Base-by-base conservation (phyloP, 768 basidiomycete genomes). In the Auricularia sp. region DNA sequence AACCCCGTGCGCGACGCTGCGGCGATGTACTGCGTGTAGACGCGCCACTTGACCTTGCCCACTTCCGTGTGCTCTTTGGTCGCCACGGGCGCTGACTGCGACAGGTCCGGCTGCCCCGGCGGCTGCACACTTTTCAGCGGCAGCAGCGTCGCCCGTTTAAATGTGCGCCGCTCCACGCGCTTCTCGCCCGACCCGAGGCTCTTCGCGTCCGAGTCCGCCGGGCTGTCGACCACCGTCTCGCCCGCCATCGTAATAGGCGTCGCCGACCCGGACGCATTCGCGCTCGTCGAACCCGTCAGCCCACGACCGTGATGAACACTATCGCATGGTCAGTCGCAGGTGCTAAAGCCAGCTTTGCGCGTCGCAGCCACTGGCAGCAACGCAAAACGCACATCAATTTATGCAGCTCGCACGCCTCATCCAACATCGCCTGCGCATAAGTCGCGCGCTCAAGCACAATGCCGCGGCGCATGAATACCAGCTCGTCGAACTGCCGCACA, bases 1-100 rank as follows among this genome's bases (percentile, higher is more conserved):
- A 91, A 93, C 1, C 91, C 93, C 1, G 77, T 68, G 67, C 80
- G 85, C 1, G 91, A 93, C 7, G 91, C 90, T 0, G 93, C 90
- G 64, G 83, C 76, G 68, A 96, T 81, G 71, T 97, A 97, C 64
- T 85, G 77, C 61, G 75, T 71, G 72, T 97, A 97, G 1, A 97
- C 91, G 5, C 81, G 76, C 14, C 72, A 69, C 74, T 93, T 93
- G 64, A 96, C 93, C 33, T 81, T 82, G 3, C 93, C 93, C 71
- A 87, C 86, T 69, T 93, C 91, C 62, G 78, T 80, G 72, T 91
- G 87, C 71, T 91, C 90, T 69, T 85, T 84, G 16, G 80, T 79
- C 14, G 6, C 16, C 6, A n/a, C 23, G 34, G 56, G 56, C 29
- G 29, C 2, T 29, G 29, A 29, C 14, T 23, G 23, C 16, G 29